phyloP scores from a whole-genome alignment of 352 stramenopile species.

The Globisporangium viniferum region DNA sequence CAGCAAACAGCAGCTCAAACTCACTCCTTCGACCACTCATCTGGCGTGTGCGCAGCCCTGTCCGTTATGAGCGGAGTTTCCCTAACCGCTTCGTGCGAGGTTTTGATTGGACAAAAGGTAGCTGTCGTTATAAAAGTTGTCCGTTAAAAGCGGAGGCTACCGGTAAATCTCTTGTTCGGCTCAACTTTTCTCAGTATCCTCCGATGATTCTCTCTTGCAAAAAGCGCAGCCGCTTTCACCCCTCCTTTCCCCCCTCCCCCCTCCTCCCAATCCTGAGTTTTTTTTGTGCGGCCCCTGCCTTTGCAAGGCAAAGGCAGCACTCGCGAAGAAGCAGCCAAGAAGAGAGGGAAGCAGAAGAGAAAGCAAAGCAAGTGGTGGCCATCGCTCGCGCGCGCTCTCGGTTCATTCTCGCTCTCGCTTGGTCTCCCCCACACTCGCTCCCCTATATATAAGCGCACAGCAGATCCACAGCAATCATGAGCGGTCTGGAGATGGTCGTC shows the following conservation, averaged over 20 bases:
- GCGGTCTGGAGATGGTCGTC: conserved; percentile 54
- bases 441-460: not conserved
- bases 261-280: conserved; percentile 1
- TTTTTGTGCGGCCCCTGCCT: not conserved
- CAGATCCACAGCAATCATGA: conserved; percentile 10
- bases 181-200: too few species aligned
- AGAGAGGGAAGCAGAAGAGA: not conserved
- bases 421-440: not conserved
- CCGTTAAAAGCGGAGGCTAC: too few species aligned
- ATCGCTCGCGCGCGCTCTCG: not conserved
- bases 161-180: too few species aligned
- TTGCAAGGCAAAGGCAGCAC: not conserved
- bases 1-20: too few species aligned
- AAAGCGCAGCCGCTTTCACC: conserved; percentile 3
- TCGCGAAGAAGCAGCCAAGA: conserved; percentile 9
- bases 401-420: conserved; percentile 6
- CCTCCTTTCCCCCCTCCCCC: not conserved
- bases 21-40: too few species aligned
- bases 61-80: too few species aligned
- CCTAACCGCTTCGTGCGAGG: too few species aligned
- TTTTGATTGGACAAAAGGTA: too few species aligned
- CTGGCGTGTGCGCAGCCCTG: too few species aligned
- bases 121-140: too few species aligned
- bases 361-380: not conserved
- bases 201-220: not conserved